Base-by-base conservation (phyloP, 1,139 yeast species). In the Geotrichum candidum region DNA sequence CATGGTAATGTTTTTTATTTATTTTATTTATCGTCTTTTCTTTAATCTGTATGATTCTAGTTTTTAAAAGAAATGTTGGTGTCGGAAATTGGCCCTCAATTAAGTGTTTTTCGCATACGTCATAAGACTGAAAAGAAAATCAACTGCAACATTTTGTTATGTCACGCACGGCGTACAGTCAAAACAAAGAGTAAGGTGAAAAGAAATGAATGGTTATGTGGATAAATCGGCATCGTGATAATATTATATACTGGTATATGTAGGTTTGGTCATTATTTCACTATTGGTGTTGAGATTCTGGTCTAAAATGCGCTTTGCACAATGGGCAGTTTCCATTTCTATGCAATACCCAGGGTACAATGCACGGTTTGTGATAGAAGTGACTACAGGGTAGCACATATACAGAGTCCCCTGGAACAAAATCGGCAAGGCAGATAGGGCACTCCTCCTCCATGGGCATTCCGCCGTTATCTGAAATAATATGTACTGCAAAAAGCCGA, bases 251-350 rank as follows among this genome's bases (percentile, higher is more conserved):
- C n/a, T 35, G 41, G n/a, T 35, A 35, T 35, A 13, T 35, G 41
- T 35, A 15, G 41, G 41, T 15, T 35, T 41, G 7, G 5, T 15
- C 6, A 41, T 41, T 5, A 15, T n/a, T n/a, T n/a, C 9, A 9
- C 10, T 41, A 10, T 18, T n/a, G 23, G 7, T 41, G 18, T 3
- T 33, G 25, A 23, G 18, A 15, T 33, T 46, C 46, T 7, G 13
- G 18, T 5, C 57, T 27, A 15, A 56, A 56, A 22, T 35, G 35
- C 23, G 33, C 18, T 53, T 50, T 56, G 54, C 58, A 56, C 23
- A 56, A 23, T n/a, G 58, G 58, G 48, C 58, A 56, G 58, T 56
- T 56, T 3, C 58, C 58, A 23, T 56, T 31, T 35, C 27, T 56
- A 35, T 56, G 53, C 29, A 56, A 35, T 3, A 56, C 54, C 58